Conservation (phyloP, 495 filamentous ascomycete genomes). For the Talaromyces ruber region DNA sequence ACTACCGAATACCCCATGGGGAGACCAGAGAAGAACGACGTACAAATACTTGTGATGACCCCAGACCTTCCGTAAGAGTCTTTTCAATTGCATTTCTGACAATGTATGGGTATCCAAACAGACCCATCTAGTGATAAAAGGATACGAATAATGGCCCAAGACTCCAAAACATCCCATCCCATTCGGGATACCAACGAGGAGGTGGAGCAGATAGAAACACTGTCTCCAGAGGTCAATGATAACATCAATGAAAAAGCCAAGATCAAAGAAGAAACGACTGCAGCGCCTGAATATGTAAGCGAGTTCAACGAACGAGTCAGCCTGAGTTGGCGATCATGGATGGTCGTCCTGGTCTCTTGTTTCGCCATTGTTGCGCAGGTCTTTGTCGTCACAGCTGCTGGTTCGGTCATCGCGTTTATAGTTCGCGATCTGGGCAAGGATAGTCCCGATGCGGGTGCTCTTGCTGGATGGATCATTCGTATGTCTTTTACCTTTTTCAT, state of each 20-base stretch:
- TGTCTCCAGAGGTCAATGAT: neutral
- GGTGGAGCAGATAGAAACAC: neutral
- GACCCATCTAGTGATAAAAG: neutral
- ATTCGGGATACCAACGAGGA: neutral
- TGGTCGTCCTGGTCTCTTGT: constrained; percentile 21
- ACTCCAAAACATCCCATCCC: neutral
- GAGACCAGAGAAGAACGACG: neutral
- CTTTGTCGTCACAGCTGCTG: constrained; percentile 47
- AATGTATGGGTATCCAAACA: neutral
- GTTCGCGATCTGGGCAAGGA: constrained; percentile 41
- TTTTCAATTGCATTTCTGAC: neutral
- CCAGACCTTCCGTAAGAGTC: neutral
- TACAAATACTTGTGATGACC: neutral
- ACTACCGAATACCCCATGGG: neutral
- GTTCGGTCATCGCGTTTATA: constrained; percentile 47
- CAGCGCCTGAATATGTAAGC: neutral
- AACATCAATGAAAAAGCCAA: neutral
- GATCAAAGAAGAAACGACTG: neutral
- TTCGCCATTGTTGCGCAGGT: constrained; percentile 36
- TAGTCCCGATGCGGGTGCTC: constrained; percentile 11
- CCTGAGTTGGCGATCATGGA: constrained; percentile 6
- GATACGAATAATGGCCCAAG: neutral
- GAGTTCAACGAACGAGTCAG: neutral
- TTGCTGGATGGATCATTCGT: constrained; percentile 49
- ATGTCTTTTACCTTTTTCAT: constrained; percentile 8